Conservation (phyloP, 768 basidiomycete species). For the Termitomyces sp. region DNA sequence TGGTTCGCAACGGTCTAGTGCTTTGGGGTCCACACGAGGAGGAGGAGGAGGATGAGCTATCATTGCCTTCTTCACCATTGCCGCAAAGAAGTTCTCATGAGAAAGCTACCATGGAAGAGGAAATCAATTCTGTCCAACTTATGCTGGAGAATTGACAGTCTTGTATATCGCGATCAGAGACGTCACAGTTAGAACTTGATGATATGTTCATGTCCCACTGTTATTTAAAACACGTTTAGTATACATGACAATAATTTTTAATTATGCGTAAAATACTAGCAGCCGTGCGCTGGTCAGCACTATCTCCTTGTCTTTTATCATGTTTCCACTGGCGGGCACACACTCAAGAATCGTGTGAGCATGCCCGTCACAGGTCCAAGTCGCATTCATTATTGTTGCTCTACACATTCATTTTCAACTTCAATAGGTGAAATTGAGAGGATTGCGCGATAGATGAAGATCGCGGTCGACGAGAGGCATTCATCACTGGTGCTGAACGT, state of each 20-base stretch:
- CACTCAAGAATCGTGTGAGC: neutral
- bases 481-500: neutral
- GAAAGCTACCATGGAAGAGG: neutral
- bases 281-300: neutral
- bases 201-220: neutral
- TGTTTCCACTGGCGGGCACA: neutral
- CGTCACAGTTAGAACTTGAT: too few species aligned
- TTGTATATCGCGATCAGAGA: neutral
- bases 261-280: neutral
- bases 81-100: neutral
- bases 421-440: neutral
- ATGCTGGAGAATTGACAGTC: neutral
- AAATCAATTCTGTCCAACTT: neutral
- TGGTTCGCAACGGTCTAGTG: conserved; percentile 43
- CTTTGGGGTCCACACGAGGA: conserved; percentile 35
- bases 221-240: neutral
- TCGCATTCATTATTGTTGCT: neutral
- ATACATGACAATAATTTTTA: neutral
- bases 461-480: neutral
- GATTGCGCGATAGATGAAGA: neutral
- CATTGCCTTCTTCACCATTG: neutral
- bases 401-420: neutral
- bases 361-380: neutral
- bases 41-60: conserved; percentile 3
- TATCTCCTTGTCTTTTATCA: neutral